These are phyloP conservation scores for Corniculantispora saksenae DNA, from an alignment of 2,329 filamentous ascomycete species.

Conservation along the genomic window DNA sequence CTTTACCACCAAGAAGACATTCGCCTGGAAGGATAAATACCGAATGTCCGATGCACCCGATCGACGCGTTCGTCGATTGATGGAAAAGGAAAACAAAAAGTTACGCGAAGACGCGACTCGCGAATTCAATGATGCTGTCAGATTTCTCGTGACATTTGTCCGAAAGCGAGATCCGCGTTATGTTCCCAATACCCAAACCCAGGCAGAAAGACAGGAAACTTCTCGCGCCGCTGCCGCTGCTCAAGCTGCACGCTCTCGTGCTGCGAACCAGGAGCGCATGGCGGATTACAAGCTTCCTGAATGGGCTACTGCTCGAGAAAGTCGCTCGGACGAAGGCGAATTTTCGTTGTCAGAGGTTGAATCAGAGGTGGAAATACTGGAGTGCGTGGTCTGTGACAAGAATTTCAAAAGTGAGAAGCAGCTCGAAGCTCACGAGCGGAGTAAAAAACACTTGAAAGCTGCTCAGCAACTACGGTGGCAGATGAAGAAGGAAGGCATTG, in stretches of 20 bases:
- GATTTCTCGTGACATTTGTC: conserved; percentile 82
- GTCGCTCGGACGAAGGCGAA: conserved; percentile 52
- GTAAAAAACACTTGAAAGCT: conserved; percentile 92
- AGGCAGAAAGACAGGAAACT: conserved; percentile 76
- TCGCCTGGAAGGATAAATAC: conserved; percentile 87
- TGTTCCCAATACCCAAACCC: conserved; percentile 72
- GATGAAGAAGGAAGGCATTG: conserved; percentile 78
- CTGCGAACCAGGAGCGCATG: conserved; percentile 76
- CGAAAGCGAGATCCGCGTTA: conserved; percentile 90
- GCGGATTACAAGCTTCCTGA: conserved; percentile 66
- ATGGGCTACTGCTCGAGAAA: conserved; percentile 68
- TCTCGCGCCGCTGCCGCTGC: conserved; percentile 77
- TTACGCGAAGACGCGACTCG: conserved; percentile 77
- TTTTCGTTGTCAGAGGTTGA: conserved; percentile 64
- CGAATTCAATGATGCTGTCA: conserved; percentile 91
- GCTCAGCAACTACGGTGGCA: conserved; percentile 76
- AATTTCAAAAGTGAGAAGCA: conserved; percentile 90
- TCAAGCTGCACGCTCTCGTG: conserved; percentile 80
- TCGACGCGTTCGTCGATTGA: conserved; percentile 74
- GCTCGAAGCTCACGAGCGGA: conserved; percentile 87
- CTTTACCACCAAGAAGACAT: conserved; percentile 83
- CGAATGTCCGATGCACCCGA: conserved; percentile 84
- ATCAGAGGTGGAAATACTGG: conserved; percentile 60
- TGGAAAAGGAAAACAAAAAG: conserved; percentile 95
- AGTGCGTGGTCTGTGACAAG: conserved; percentile 77